Evolutionary conservation across 2,329 filamentous ascomycete genomes (phyloP).

Genomic region (Paracamarosporium sp.): DNA sequence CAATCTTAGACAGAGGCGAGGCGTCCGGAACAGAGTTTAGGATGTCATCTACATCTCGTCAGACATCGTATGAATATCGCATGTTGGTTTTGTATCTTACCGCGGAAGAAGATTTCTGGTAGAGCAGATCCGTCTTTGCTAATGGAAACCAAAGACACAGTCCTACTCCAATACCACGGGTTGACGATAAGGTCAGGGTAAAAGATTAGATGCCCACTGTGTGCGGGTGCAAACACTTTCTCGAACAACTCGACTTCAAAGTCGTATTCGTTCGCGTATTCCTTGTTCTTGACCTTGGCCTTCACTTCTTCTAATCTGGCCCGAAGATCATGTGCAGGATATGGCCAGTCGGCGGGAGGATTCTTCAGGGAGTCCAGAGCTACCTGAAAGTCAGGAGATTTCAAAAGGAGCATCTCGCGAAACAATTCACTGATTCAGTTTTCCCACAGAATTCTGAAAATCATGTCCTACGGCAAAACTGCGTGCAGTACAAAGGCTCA

Average conservation of each 20-base stretch:
- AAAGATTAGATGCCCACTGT: conserved; percentile 26
- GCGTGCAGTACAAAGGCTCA: too few relatives aligned
- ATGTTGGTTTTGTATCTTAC: neutral
- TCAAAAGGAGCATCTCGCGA: too few relatives aligned
- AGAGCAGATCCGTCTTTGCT: neutral
- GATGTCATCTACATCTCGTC: neutral
- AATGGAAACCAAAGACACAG: conserved; percentile 1
- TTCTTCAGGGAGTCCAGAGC: conserved; percentile 4
- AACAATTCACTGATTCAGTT: too few relatives aligned
- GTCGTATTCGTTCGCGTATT: conserved; percentile 43
- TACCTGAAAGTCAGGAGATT: neutral
- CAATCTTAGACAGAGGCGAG: conserved; percentile 24
- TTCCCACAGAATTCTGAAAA: too few relatives aligned
- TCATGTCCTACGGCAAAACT: too few relatives aligned
- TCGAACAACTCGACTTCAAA: conserved; percentile 36
- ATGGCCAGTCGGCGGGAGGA: conserved; percentile 3
- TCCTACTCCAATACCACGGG: conserved; percentile 7
- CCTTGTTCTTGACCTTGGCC: conserved; percentile 17
- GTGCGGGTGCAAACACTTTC: conserved; percentile 15
- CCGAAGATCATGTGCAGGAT: conserved; percentile 4
- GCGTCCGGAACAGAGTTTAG: neutral
- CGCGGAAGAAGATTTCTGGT: conserved; percentile 6
- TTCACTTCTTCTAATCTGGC: conserved; percentile 4
- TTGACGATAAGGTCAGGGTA: conserved; percentile 4
- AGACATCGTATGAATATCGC: neutral